phyloP scores from a whole-genome alignment of 228 moss, liverwort and hornwort genomes.

The Sphagnum magellanicum region DNA sequence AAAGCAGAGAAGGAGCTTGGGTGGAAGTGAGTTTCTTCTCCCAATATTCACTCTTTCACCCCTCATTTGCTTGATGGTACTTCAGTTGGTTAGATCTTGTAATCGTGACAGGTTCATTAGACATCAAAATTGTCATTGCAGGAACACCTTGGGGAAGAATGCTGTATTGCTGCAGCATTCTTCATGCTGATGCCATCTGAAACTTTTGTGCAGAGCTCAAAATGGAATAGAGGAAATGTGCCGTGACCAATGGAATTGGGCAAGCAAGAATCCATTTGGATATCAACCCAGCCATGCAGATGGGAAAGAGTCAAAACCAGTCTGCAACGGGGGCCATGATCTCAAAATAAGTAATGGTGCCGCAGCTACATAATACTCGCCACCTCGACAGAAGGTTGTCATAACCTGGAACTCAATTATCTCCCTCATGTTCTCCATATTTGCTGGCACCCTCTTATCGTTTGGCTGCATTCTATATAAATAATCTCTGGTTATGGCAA shows the following conservation, averaged over 20 bases:
- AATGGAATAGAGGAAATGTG: conserved; percentile 93
- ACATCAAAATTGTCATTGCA: no score
- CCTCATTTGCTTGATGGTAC: neutral
- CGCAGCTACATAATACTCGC: neutral
- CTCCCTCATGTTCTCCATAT: neutral
- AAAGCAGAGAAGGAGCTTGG: conserved; percentile 79
- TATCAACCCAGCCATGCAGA: conserved; percentile 44
- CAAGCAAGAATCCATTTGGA: conserved; percentile 80
- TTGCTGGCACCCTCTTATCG: neutral
- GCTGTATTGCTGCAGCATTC: no score
- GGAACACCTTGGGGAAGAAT: no score
- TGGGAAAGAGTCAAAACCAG: conserved; percentile 19
- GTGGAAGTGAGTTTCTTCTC: conserved; percentile 62
- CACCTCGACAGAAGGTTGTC: neutral
- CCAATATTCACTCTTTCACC: neutral
- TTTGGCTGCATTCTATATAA: neutral
- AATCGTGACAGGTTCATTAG: no score
- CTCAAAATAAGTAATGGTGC: conserved; percentile 8
- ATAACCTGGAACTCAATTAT: neutral
- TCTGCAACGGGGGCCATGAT: conserved; percentile 16
- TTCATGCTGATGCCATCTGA: neutral
- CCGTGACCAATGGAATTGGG: conserved; percentile 97
- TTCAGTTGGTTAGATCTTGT: neutral
- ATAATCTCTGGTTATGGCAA: neutral
- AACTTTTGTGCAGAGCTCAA: conserved; percentile 58